Evolutionary conservation across 2,329 filamentous ascomycete species (phyloP).

Genomic region (Aspergillus ibericus): DNA sequence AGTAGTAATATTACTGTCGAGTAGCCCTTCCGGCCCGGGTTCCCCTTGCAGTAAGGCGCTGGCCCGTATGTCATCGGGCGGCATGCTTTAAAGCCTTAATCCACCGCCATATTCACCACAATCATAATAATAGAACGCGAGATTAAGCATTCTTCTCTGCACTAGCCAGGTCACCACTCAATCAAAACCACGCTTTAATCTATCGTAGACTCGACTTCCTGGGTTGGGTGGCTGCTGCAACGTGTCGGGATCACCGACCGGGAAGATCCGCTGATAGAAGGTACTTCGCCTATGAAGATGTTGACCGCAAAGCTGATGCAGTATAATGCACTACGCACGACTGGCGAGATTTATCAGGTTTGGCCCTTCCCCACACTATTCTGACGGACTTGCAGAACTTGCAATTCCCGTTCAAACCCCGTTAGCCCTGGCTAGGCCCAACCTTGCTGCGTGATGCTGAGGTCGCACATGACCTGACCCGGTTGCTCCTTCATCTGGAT

Average conservation of each 20-base stretch:
- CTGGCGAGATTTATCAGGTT: neutral
- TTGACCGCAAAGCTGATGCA: neutral
- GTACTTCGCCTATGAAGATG: neutral
- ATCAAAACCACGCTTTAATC: neutral
- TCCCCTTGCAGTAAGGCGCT: slow-evolving; percentile 3
- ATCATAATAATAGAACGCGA: neutral
- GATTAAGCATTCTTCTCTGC: neutral
- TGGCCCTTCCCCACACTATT: neutral
- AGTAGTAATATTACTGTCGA: neutral
- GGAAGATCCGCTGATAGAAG: slow-evolving; percentile 1
- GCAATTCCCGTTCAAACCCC: neutral
- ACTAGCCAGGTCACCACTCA: neutral
- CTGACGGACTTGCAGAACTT: neutral
- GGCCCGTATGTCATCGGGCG: neutral
- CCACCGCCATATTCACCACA: no score
- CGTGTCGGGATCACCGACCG: slow-evolving; percentile 3
- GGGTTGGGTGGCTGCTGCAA: neutral
- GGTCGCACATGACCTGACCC: no score
- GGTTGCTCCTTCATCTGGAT: no score
- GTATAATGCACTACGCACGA: no score
- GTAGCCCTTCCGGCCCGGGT: neutral
- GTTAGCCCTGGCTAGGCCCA: neutral
- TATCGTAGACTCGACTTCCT: neutral
- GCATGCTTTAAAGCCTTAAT: no score
- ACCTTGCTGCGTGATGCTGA: no score